phyloP scores from a whole-genome alignment of 768 basidiomycete species.

The Macrolepiota dolichaula region DNA sequence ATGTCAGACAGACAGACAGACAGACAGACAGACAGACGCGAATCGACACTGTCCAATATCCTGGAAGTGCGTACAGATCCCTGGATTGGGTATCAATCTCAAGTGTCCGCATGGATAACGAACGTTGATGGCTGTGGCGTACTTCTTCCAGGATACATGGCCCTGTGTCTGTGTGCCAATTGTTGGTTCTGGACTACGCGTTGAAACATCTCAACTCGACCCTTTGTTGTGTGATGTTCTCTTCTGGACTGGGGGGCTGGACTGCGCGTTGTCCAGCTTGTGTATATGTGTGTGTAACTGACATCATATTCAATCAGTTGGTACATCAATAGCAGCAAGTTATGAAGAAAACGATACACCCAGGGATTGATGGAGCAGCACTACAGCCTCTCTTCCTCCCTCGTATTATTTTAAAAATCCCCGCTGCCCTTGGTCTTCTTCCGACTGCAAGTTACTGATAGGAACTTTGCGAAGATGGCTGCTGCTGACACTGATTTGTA shows the following conservation, averaged over 20 bases:
- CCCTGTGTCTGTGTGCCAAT: neutral
- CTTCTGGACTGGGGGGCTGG: neutral
- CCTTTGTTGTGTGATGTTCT: neutral
- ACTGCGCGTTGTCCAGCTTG: neutral
- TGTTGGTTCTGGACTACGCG: neutral
- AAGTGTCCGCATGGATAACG: neutral
- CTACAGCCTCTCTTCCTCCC: neutral
- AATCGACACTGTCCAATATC: neutral
- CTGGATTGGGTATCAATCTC: neutral
- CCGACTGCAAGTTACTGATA: slow-evolving; percentile 1
- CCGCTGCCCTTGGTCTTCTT: neutral
- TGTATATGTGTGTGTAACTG: neutral
- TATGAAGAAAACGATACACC: neutral
- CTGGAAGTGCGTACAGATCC: neutral
- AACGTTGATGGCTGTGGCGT: neutral
- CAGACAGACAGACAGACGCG: no score
- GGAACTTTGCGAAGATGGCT: neutral
- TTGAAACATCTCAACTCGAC: neutral
- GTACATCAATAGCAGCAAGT: neutral
- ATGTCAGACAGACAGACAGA: neutral
- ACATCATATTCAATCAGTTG: neutral
- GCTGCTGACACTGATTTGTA: neutral
- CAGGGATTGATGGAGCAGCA: neutral
- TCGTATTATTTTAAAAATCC: neutral
- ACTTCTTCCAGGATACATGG: neutral